phyloP scores from a whole-genome alignment of 2,329 filamentous ascomycete genomes.

The Stagonosporopsis chrysanthemi region DNA sequence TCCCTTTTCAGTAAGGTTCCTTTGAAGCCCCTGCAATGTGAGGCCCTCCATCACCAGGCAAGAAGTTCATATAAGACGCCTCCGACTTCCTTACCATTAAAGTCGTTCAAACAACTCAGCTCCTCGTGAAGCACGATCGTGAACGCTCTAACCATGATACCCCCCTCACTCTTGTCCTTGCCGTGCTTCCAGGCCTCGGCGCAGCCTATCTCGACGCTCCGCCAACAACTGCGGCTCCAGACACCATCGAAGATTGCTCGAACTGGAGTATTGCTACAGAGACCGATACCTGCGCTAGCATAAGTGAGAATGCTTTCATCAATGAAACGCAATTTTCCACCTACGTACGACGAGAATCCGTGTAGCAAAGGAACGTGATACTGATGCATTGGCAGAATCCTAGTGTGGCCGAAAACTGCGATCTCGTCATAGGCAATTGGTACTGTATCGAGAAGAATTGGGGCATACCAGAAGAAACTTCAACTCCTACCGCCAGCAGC shows the following conservation, averaged over 20 bases:
- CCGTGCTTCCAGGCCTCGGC: neutral
- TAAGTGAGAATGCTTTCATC: neutral
- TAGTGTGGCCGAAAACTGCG: neutral
- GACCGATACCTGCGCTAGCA: neutral
- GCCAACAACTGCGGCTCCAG: neutral
- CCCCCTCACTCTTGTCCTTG: neutral
- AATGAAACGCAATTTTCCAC: neutral
- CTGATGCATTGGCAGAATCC: neutral
- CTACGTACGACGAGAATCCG: neutral
- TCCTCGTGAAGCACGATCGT: neutral
- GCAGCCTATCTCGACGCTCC: neutral
- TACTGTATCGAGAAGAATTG: constrained; percentile 1
- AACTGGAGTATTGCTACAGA: neutral
- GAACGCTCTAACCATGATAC: neutral
- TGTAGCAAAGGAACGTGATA: neutral
- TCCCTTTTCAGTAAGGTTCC: neutral
- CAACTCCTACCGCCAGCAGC: neutral
- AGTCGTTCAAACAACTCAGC: neutral
- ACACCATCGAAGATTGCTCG: constrained; percentile 1
- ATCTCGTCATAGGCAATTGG: neutral
- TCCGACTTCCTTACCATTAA: neutral
- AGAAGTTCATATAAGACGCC: neutral
- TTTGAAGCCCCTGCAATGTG: neutral
- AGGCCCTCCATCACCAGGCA: neutral
- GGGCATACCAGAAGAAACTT: neutral